These are phyloP conservation scores for Haematococcus sp. DNA, from an alignment of 139 green algal genomes.

Conservation along the genomic window DNA sequence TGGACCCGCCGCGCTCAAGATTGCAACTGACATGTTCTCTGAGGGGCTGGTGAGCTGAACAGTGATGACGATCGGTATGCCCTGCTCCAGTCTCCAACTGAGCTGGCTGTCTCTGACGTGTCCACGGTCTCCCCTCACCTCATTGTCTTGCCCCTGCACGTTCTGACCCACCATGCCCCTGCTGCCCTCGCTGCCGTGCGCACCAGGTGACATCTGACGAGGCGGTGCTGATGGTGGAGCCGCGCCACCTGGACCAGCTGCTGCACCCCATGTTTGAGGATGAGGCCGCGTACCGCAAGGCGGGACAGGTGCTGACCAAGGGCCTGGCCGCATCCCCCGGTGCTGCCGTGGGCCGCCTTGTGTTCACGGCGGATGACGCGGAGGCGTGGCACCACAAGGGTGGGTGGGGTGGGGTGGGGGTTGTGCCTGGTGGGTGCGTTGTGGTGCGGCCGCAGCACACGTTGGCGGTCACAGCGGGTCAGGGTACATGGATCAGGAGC, in stretches of 20 bases:
- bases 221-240: slow-evolving; percentile 77
- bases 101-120: no score
- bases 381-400: slow-evolving; percentile 52
- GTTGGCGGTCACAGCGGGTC: no score
- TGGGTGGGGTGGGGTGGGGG: no score
- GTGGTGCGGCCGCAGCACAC: slow-evolving; percentile 41
- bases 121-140: no score
- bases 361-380: slow-evolving; percentile 77
- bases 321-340: slow-evolving; percentile 13
- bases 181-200: no score
- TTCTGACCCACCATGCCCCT: no score
- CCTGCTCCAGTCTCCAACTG: no score
- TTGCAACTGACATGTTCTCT: slow-evolving; percentile 54
- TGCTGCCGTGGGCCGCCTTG: slow-evolving; percentile 70
- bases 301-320: slow-evolving; percentile 7
- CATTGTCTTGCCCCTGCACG: no score
- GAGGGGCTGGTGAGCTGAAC: slow-evolving; percentile 42
- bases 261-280: slow-evolving; percentile 81
- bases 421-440: no score
- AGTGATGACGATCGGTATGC: no score
- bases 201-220: slow-evolving; percentile 22
- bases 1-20: slow-evolving; percentile 49
- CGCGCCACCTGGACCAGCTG: slow-evolving; percentile 83
- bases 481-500: no score
- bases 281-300: slow-evolving; percentile 34